Evolutionary conservation across 345 rosid species (phyloP).

Genomic region (Syzygium oleosum): DNA sequence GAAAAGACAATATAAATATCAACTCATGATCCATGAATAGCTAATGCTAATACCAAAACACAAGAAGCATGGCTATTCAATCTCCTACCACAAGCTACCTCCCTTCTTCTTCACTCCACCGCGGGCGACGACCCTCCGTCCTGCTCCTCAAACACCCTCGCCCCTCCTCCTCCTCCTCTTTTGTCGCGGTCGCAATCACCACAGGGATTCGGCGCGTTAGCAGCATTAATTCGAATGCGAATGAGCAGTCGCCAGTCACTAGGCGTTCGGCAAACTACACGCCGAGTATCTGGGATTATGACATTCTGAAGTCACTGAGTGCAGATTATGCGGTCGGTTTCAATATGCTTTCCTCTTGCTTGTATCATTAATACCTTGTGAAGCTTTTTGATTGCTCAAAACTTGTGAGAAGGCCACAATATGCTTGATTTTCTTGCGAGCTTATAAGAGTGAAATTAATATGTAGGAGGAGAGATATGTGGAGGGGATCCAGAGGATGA

Average conservation of each 20-base stretch:
- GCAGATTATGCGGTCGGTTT: not conserved
- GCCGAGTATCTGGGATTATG: not conserved
- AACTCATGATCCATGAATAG: not conserved
- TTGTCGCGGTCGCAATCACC: not conserved
- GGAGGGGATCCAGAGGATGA: not conserved
- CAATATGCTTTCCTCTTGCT: not conserved
- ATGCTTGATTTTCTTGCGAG: not conserved
- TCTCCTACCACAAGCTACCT: not conserved
- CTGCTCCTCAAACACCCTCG: not conserved
- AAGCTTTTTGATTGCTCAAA: not conserved
- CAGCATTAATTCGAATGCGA: not conserved
- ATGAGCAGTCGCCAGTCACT: not conserved
- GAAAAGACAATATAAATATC: not conserved
- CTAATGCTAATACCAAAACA: not conserved
- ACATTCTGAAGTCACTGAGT: not conserved
- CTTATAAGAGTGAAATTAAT: not conserved
- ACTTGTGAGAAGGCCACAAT: not conserved
- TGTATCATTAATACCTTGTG: not conserved
- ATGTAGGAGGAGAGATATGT: not conserved
- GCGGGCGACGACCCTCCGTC: not conserved
- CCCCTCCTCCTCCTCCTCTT: not conserved
- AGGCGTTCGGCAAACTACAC: slow-evolving; percentile 7
- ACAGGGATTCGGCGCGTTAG: not conserved
- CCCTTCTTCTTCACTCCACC: not conserved
- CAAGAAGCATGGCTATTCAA: not conserved